phyloP scores from a whole-genome alignment of 345 rosid genomes.

The Bretschneidera sinensis region DNA sequence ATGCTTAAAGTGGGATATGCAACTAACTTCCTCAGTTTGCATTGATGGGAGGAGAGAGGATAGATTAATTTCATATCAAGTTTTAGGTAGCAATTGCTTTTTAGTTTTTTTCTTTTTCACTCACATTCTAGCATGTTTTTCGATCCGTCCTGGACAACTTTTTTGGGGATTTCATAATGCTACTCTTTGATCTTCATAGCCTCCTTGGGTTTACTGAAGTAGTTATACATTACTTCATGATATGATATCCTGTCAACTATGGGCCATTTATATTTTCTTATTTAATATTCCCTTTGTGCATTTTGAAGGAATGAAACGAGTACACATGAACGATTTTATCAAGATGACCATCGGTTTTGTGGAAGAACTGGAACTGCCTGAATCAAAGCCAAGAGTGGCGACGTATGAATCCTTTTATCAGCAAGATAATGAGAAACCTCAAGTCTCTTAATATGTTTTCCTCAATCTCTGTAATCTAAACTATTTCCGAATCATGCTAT shows the following conservation, averaged over 20 bases:
- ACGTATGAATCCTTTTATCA: conserved; percentile 52
- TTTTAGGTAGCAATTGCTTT: no score
- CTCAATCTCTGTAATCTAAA: no score
- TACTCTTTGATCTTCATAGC: no score
- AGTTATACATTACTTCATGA: background rate
- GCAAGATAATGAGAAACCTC: conserved; percentile 22
- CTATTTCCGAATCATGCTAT: no score
- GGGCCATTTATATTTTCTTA: background rate
- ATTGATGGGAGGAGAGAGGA: background rate
- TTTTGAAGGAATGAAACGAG: conserved; percentile 53
- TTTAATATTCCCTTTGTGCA: background rate
- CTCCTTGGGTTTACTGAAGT: no score
- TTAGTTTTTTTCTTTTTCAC: no score
- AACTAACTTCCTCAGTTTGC: conserved; percentile 8
- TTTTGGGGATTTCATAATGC: no score
- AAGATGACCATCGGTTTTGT: conserved; percentile 56
- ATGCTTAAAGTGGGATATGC: no score
- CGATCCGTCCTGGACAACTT: no score
- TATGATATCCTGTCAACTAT: background rate
- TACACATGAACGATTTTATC: conserved; percentile 50
- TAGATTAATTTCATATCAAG: no score
- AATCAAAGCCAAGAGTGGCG: conserved; percentile 65
- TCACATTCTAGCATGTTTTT: no score
- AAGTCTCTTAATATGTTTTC: background rate
- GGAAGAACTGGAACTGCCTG: conserved; percentile 58